Conservation (phyloP, 2,329 filamentous ascomycete species). For the Pestalotiopsis fici region DNA sequence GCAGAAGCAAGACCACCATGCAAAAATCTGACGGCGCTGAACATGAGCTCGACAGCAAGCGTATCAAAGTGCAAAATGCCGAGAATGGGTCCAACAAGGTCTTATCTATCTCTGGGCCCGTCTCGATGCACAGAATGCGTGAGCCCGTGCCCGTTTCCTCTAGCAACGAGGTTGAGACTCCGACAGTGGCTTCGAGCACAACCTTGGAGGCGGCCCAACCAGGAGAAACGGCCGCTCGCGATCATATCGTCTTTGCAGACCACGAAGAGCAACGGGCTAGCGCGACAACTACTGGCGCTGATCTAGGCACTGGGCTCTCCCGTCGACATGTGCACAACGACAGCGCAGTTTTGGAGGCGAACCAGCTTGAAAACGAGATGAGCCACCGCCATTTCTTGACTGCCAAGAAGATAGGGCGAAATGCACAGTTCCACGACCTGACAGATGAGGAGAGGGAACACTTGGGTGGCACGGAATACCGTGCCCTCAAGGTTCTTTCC, state of each 20-base stretch:
- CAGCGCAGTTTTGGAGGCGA: neutral
- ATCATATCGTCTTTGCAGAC: conserved; percentile 11
- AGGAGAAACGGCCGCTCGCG: neutral
- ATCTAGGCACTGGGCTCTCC: neutral
- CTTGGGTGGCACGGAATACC: conserved; percentile 55
- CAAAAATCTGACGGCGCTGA: too few species aligned
- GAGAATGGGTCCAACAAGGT: neutral
- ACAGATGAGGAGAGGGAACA: conserved; percentile 46
- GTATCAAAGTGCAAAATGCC: neutral
- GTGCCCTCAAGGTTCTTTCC: conserved; percentile 48
- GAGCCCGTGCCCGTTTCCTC: neutral
- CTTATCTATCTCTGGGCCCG: conserved; percentile 10
- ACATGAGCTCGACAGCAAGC: neutral
- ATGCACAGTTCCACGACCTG: conserved; percentile 50
- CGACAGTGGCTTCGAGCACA: neutral
- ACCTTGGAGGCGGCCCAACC: neutral
- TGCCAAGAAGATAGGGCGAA: conserved; percentile 35
- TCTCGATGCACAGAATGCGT: conserved; percentile 7
- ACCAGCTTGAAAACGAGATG: neutral
- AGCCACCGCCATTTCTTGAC: conserved; percentile 11
- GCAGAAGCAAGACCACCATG: neutral
- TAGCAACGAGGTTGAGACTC: neutral
- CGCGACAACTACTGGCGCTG: neutral
- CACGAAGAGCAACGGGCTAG: neutral
- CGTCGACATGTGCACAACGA: conserved; percentile 2